A percentile compares a stretch with the other conserved stretches of the same genome.
These are phyloP conservation scores for Fonsecaea erecta DNA, from an alignment of 2,329 filamentous ascomycete genomes.

Conservation along the genomic window DNA sequence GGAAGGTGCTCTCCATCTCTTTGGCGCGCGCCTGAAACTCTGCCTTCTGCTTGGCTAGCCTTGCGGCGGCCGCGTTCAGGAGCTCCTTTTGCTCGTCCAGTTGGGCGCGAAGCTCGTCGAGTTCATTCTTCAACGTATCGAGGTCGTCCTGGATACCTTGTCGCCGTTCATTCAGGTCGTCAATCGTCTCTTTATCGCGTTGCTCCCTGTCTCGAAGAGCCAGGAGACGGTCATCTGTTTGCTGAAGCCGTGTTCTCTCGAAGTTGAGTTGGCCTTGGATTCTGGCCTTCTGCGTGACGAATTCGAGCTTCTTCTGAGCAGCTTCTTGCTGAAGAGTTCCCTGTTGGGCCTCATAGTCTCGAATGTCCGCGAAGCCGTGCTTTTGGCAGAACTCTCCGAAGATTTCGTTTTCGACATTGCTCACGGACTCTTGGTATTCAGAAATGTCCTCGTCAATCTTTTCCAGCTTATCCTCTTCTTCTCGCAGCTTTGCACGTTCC, in stretches of 20 bases:
- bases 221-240: constrained; percentile 70
- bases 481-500: constrained; percentile 75
- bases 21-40: constrained; percentile 84
- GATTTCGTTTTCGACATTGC: constrained; percentile 83
- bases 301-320: constrained; percentile 82
- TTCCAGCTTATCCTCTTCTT: constrained; percentile 72
- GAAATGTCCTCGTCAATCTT: constrained; percentile 62
- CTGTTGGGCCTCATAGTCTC: constrained; percentile 91
- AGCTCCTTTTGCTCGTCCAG: constrained; percentile 71
- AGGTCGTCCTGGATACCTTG: constrained; percentile 73
- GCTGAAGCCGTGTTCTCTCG: constrained; percentile 72
- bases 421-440: constrained; percentile 67
- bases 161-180: constrained; percentile 73
- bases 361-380: constrained; percentile 85
- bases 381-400: constrained; percentile 84
- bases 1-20: constrained; percentile 76
- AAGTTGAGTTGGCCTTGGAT: constrained; percentile 66
- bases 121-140: constrained; percentile 72
- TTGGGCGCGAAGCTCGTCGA: constrained; percentile 74
- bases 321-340: constrained; percentile 90
- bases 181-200: constrained; percentile 70
- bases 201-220: constrained; percentile 69
- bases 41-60: constrained; percentile 75
- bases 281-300: constrained; percentile 74
- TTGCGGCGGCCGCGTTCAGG: constrained; percentile 71